Base-by-base conservation (phyloP, 1,284 basidiomycete species). In the Ceratobasidium sp. region DNA sequence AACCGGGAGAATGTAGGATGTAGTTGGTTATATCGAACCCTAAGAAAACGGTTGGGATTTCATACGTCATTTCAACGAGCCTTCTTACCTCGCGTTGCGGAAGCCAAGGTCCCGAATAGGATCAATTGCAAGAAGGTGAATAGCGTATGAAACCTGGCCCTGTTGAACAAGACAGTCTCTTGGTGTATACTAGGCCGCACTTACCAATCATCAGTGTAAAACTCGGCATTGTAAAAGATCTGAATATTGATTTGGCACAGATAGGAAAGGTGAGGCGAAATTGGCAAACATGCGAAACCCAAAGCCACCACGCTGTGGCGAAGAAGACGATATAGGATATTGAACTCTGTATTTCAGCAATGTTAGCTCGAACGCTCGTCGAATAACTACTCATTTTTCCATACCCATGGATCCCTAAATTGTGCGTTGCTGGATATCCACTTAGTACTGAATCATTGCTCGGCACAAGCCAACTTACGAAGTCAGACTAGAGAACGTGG, bases 1-100 rank as follows among this genome's bases (percentile, higher is more conserved):
- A 73, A 22, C 58, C 56, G n/a, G 69, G 69, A 1, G 69, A 73
- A 14, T 73, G 69, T 59, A 73, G 14, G 22, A 73, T 73, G 24
- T 73, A 73, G 22, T 62, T 53, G 11, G 69, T 48, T 22, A 73
- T 19, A 53, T 73, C 58, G 41, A 73, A 73, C 0, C 58, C 69
- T 73, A 48, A 19, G 24, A 22, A 13, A 1, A 13, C 7, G 13
- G 51, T 51, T 69, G 29, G 19, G 16, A 43, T 6, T 14, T 1
- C 14, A n/a, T 9, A 22, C 3, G 54, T 43, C 14, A 9, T 14
- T 39, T 11, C 1, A 29, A 34, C 31, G 8, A 4, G 46, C 19
- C 8, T 22, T 5, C 19, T 31, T 54, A 62, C 69, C 69, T 62
- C 48, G 56, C 8, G 69, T 73, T 0, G 69, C 61, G 16, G 69